Conservation (phyloP, 345 rosid genomes). For the Corymbia maculata region DNA sequence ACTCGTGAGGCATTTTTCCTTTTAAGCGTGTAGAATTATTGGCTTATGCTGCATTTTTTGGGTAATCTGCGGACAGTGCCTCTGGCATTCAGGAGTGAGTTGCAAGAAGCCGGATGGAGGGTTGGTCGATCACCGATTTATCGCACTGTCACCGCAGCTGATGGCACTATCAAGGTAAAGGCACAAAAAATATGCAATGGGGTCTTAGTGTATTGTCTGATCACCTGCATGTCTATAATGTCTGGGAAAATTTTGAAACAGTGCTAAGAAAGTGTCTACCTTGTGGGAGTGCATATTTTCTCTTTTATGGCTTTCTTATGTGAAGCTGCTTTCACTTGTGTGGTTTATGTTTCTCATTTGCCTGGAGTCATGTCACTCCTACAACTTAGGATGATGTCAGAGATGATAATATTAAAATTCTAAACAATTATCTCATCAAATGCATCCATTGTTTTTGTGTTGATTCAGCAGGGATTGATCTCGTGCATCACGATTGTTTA, state of each 20-base stretch:
- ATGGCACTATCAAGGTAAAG: constrained; percentile 89
- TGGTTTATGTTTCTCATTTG: neutral
- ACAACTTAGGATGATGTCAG: neutral
- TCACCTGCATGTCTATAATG: neutral
- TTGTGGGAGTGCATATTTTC: neutral
- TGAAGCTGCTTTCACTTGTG: neutral
- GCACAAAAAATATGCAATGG: neutral
- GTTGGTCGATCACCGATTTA: constrained; percentile 75
- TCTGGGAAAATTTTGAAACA: neutral
- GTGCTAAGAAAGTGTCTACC: neutral
- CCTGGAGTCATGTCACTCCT: neutral
- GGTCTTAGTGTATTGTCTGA: neutral
- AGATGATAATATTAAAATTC: neutral
- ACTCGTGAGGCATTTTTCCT: neutral
- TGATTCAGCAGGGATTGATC: neutral
- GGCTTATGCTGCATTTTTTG: neutral
- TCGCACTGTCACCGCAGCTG: constrained; percentile 63
- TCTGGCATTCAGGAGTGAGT: constrained; percentile 64
- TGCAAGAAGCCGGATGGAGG: constrained; percentile 79
- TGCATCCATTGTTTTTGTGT: neutral
- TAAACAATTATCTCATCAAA: neutral
- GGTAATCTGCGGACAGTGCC: constrained; percentile 46
- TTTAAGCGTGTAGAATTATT: neutral
- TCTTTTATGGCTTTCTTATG: neutral
- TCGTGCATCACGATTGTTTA: neutral